Base-by-base conservation (phyloP, 1,284 basidiomycete species). In the Ceratobasidium sp. region DNA sequence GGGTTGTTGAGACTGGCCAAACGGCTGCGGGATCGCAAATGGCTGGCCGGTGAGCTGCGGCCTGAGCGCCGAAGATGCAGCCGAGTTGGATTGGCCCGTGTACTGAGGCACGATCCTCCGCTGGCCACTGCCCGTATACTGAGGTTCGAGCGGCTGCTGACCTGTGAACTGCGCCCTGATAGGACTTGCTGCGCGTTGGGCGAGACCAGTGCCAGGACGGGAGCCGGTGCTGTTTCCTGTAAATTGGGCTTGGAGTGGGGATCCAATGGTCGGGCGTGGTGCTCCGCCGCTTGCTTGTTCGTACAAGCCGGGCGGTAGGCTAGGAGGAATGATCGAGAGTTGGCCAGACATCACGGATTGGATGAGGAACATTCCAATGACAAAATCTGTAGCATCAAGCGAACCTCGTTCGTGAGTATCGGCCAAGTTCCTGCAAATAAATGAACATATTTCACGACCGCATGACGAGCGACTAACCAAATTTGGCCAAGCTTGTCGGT, bases 281-380 rank as follows among this genome's bases (percentile, higher is more conserved):
- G 21, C 85, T 83, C 73, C 84, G 78, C 86, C 85, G 21, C 85
- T 84, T 1, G 93, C 94, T 78, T 91, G 90, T 76, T 98, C 96
- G 79, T 98, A 97, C n/a, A 97, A 80, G 59, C 89, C 92, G 0
- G 93, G 89, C n/a, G 97, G 95, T 16, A 99, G 85, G 0, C 86
- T 83, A 1, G 88, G 80, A 10, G 97, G 97, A 55, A 99, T 86
- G 59, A 84, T 85, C 52, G 90, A 83, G 72, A 95, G 83, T 67
- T 91, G 86, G 67, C 89, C 89, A 59, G 91, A 89, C 96, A 99
- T 98, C 60, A 88, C 85, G 50, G 88, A 90, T 81, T 98, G 96
- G 76, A 98, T 97, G 78, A 96, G 87, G 80, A 92, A 94, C 97
- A 99, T 98, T 64, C 93, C 97, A 78, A 99, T 90, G 75, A 92